Evolutionary conservation across 352 stramenopile genomes (phyloP).

Genomic region (Pythium diclinum): DNA sequence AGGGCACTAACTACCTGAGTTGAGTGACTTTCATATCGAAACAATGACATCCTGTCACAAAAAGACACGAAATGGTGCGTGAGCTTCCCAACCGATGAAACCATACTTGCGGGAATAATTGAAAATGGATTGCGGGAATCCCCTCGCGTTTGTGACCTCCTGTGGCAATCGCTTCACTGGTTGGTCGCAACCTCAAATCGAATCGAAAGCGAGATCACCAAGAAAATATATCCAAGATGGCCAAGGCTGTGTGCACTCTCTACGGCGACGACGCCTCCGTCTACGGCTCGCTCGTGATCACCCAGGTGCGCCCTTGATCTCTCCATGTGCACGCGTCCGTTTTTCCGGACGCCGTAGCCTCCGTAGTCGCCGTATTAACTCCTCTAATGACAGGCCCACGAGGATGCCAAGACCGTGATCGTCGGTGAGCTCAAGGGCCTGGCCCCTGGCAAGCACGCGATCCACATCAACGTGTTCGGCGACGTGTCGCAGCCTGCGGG

Average conservation of each 20-base stretch:
- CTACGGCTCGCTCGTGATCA: conserved; percentile 78
- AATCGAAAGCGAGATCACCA: conserved; percentile 13
- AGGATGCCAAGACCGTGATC: conserved; percentile 87
- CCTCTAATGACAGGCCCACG: conserved; percentile 44
- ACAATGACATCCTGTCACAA: conserved; percentile 9
- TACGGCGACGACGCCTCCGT: conserved; percentile 80
- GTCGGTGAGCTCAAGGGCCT: conserved; percentile 79
- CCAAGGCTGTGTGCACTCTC: conserved; percentile 85
- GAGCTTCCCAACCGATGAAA: background rate
- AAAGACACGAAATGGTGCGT: background rate
- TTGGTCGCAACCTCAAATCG: conserved; percentile 17
- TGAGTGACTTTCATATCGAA: background rate
- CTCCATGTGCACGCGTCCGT: background rate
- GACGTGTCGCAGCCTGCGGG: conserved; percentile 88
- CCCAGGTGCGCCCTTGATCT: conserved; percentile 36
- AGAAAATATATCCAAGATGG: conserved; percentile 37
- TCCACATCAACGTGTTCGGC: conserved; percentile 95
- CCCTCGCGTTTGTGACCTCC: conserved; percentile 19
- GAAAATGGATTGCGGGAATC: background rate
- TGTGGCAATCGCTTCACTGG: background rate
- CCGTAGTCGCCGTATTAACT: background rate
- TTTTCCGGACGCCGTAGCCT: background rate
- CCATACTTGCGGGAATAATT: conserved; percentile 5
- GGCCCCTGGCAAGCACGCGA: conserved; percentile 89
- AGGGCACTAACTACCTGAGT: conserved; percentile 7